These are phyloP conservation scores for Antitrichia curtipendula DNA, from an alignment of 225 moss, liverwort and hornwort genomes.

Conservation along the genomic window DNA sequence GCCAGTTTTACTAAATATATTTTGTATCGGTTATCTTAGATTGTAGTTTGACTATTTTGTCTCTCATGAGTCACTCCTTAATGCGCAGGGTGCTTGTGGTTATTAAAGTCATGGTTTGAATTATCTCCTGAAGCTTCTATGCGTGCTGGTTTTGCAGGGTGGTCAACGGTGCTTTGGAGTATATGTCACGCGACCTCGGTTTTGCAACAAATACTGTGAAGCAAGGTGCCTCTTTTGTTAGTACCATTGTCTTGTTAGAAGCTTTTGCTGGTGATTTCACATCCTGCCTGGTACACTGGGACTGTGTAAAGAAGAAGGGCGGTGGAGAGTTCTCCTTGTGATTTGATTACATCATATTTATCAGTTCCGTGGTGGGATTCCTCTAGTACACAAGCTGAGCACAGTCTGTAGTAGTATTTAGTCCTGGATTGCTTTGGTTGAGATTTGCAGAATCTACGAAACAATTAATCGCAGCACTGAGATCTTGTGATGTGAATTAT, in stretches of 20 bases:
- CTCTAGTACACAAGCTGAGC: not conserved
- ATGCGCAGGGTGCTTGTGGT: not conserved
- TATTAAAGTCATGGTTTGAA: not conserved
- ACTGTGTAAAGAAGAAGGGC: not conserved
- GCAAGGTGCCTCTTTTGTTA: slow-evolving; percentile 50
- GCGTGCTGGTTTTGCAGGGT: slow-evolving; percentile 37
- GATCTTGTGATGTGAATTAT: not conserved
- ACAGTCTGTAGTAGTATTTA: not conserved
- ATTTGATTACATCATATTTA: not conserved
- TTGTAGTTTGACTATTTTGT: not conserved
- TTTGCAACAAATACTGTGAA: slow-evolving; percentile 52
- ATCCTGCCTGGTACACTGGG: not conserved
- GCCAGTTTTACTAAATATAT: not conserved
- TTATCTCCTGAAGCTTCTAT: not conserved
- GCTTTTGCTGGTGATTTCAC: not conserved
- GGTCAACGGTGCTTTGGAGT: slow-evolving; percentile 89
- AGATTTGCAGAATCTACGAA: not conserved
- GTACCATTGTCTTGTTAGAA: not conserved
- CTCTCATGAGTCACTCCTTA: not conserved
- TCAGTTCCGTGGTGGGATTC: not conserved
- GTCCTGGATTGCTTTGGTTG: not conserved
- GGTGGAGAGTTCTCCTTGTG: not conserved
- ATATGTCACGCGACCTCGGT: slow-evolving; percentile 58
- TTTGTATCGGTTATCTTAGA: not conserved
- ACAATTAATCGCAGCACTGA: not conserved